Conservation (phyloP, 2,329 filamentous ascomycete genomes). For the Colletotrichum magnum region DNA sequence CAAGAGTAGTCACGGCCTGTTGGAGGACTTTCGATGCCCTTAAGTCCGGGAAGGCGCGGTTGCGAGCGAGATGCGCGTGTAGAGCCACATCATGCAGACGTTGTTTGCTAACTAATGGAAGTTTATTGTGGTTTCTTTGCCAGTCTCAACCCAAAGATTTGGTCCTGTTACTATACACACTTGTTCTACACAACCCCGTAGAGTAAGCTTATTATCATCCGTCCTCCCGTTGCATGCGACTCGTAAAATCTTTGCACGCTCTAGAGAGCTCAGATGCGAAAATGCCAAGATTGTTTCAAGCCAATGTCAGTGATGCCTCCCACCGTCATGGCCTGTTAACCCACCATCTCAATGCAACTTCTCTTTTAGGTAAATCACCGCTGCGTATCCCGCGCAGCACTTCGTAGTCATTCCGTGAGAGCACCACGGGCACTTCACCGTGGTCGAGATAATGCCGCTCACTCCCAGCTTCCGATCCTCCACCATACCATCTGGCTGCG, state of each 20-base stretch:
- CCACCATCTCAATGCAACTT: conserved; percentile 62
- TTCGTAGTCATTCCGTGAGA: conserved; percentile 77
- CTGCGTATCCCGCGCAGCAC: conserved; percentile 79
- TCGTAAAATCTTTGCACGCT: neutral
- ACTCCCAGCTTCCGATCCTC: conserved; percentile 66
- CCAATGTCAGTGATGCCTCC: neutral
- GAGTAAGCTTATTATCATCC: neutral
- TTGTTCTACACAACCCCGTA: conserved; percentile 10
- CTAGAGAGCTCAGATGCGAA: neutral
- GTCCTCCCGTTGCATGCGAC: neutral
- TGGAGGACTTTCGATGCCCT: no score
- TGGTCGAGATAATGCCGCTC: conserved; percentile 70
- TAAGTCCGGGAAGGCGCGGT: neutral
- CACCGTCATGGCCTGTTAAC: neutral
- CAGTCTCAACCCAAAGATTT: conserved; percentile 12
- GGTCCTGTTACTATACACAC: conserved; percentile 13
- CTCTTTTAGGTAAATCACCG: conserved; percentile 76
- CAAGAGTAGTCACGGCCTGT: no score
- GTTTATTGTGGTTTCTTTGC: conserved; percentile 17
- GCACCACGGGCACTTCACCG: conserved; percentile 80
- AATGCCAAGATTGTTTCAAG: neutral
- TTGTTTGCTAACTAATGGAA: neutral
- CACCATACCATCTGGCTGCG: conserved; percentile 68
- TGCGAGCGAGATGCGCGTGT: neutral
- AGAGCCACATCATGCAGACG: neutral